A percentile compares a stretch with the other conserved stretches of the same genome.
Evolutionary conservation across 768 basidiomycete genomes (phyloP).

Genomic region (Mycena leptocephala): DNA sequence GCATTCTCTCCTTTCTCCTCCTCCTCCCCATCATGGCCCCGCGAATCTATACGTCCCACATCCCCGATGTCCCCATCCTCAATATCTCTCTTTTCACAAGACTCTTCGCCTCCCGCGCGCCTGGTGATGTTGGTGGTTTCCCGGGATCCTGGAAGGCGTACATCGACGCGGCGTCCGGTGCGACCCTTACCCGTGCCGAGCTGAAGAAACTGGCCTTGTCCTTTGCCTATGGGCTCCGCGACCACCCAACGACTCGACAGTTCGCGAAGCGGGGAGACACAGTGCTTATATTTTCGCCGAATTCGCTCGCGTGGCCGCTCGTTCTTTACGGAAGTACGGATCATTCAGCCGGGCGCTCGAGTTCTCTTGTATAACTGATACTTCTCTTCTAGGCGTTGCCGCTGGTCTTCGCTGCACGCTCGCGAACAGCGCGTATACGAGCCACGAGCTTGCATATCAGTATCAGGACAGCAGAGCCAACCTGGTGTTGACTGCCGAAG

Average conservation of each 20-base stretch:
- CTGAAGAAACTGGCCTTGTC: conserved; percentile 37
- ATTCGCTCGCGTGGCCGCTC: conserved; percentile 69
- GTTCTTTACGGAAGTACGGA: conserved; percentile 52
- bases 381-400: conserved; percentile 53
- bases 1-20: neutral
- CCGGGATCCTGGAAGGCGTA: conserved; percentile 33
- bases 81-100: conserved; percentile 43
- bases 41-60: conserved; percentile 38
- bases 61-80: conserved; percentile 38
- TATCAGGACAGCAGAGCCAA: conserved; percentile 66
- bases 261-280: conserved; percentile 59
- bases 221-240: conserved; percentile 42
- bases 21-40: conserved; percentile 34
- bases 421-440: conserved; percentile 70
- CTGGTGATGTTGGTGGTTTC: conserved; percentile 35
- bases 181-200: conserved; percentile 36
- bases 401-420: conserved; percentile 69
- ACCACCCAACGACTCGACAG: conserved; percentile 38
- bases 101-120: conserved; percentile 31
- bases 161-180: conserved; percentile 40
- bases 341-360: neutral
- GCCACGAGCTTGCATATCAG: conserved; percentile 71
- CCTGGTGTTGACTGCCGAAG: conserved; percentile 66
- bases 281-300: conserved; percentile 69
- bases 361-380: neutral